These are phyloP conservation scores for Mycosphaerella sp. DNA, from an alignment of 2,329 filamentous ascomycete species.

Conservation along the genomic window DNA sequence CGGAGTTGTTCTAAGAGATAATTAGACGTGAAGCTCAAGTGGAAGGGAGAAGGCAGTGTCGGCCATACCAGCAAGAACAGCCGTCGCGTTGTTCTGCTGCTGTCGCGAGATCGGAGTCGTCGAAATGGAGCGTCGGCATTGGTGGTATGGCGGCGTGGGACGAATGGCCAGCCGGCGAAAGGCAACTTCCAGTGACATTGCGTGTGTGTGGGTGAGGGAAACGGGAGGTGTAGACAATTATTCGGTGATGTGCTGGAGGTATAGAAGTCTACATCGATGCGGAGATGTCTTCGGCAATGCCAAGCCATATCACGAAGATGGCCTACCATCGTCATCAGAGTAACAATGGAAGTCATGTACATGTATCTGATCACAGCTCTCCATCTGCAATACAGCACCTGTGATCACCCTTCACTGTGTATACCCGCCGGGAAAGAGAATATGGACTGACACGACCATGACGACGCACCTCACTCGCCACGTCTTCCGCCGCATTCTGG, in stretches of 20 bases:
- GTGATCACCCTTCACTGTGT: not conserved
- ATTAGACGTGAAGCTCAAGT: not conserved
- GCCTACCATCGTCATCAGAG: not conserved
- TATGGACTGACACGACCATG: conserved; percentile 37
- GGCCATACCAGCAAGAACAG: conserved; percentile 23
- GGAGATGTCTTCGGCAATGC: not conserved
- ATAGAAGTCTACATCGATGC: not conserved
- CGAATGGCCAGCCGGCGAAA: conserved; percentile 26
- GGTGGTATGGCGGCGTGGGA: conserved; percentile 22
- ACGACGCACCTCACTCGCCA: conserved; percentile 55
- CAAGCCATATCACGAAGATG: not conserved
- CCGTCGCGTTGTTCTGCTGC: conserved; percentile 25
- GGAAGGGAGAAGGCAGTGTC: not conserved
- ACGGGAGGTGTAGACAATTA: not conserved
- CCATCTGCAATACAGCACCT: not conserved
- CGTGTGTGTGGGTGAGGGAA: not conserved
- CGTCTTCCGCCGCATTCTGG: conserved; percentile 53
- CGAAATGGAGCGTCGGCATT: conserved; percentile 26
- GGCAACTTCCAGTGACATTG: conserved; percentile 29
- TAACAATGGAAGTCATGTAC: not conserved
- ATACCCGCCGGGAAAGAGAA: not conserved
- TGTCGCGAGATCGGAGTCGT: conserved; percentile 18
- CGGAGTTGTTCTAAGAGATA: not conserved
- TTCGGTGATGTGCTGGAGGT: not conserved
- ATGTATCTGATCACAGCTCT: not conserved